Evolutionary conservation across 2,329 filamentous ascomycete species (phyloP).

Genomic region (Catunica adiposa): DNA sequence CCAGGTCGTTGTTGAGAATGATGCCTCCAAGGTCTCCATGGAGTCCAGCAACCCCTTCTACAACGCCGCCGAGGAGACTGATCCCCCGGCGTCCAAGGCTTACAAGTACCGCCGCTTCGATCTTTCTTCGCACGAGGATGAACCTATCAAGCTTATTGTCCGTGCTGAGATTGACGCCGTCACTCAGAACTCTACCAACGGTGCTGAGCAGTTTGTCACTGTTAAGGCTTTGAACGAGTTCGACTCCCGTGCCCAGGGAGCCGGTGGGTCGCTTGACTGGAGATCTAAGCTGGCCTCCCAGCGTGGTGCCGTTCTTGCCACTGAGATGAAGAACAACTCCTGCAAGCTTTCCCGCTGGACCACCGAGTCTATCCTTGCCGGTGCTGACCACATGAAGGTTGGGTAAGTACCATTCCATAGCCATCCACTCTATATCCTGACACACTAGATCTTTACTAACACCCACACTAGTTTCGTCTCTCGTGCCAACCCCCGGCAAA

Average conservation of each 20-base stretch:
- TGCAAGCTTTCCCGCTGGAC: constrained; percentile 98
- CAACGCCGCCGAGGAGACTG: constrained; percentile 80
- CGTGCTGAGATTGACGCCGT: constrained; percentile 91
- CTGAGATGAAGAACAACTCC: constrained; percentile 99
- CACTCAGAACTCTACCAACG: constrained; percentile 82
- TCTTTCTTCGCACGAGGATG: constrained; percentile 83
- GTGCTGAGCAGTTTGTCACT: constrained; percentile 79
- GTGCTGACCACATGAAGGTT: constrained; percentile 97
- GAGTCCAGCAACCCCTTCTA: constrained; percentile 91
- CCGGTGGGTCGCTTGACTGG: constrained; percentile 92
- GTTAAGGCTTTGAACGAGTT: constrained; percentile 98
- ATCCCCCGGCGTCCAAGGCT: constrained; percentile 84
- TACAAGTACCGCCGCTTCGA: constrained; percentile 99
- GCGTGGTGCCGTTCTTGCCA: constrained; percentile 91
- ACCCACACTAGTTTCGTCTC: constrained; percentile 62
- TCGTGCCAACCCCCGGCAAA: constrained; percentile 76
- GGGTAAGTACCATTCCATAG: constrained; percentile 41
- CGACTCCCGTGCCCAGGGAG: constrained; percentile 91
- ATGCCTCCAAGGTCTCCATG: constrained; percentile 67
- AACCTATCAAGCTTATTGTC: constrained; percentile 83
- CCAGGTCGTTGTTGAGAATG: constrained; percentile 77
- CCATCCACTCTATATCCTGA: neutral
- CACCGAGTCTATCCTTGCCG: constrained; percentile 87
- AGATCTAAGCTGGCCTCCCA: constrained; percentile 84
- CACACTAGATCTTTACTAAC: neutral